A percentile compares a stretch with the other conserved stretches of the same genome.
phyloP scores from a whole-genome alignment of 106 monocot species.

The Apostasia shenzhenica region DNA sequence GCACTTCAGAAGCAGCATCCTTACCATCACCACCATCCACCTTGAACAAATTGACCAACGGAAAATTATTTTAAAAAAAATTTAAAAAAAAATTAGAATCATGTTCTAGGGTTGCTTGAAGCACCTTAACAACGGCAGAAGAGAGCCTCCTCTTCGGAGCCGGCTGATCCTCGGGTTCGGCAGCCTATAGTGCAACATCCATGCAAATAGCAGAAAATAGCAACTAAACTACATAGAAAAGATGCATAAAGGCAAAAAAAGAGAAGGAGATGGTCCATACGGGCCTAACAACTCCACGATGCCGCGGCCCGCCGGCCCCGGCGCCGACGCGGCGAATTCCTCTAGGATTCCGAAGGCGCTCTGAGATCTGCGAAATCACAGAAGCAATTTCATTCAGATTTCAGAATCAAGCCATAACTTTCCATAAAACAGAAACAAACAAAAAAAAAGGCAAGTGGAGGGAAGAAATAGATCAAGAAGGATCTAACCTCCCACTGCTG shows the following conservation, averaged over 20 bases:
- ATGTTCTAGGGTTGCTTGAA: background rate
- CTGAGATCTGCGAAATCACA: slow-evolving; percentile 54
- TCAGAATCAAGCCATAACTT: background rate
- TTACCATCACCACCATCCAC: slow-evolving; percentile 49
- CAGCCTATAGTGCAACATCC: slow-evolving; percentile 18
- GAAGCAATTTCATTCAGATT: background rate
- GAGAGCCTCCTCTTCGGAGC: slow-evolving; percentile 64
- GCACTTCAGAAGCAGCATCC: slow-evolving; percentile 10
- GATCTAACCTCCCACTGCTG: slow-evolving; percentile 83
- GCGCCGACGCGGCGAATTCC: slow-evolving; percentile 69
- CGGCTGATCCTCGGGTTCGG: slow-evolving; percentile 58
- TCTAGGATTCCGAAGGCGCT: slow-evolving; percentile 79
- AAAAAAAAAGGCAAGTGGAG: background rate
- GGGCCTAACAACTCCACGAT: slow-evolving; percentile 49
- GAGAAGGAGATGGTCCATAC: slow-evolving; percentile 29
- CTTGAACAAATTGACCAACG: slow-evolving; percentile 26
- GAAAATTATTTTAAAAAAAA: background rate
- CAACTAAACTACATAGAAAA: background rate
- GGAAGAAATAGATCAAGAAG: background rate
- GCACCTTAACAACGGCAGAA: slow-evolving; percentile 81
- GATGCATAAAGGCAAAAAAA: slow-evolving; percentile 3
- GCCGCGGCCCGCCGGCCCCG: slow-evolving; percentile 25
- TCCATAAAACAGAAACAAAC: background rate
- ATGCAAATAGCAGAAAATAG: background rate
- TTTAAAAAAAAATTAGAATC: background rate